Base-by-base conservation (phyloP, 1,139 yeast species). In the Yamadazyma sp. region DNA sequence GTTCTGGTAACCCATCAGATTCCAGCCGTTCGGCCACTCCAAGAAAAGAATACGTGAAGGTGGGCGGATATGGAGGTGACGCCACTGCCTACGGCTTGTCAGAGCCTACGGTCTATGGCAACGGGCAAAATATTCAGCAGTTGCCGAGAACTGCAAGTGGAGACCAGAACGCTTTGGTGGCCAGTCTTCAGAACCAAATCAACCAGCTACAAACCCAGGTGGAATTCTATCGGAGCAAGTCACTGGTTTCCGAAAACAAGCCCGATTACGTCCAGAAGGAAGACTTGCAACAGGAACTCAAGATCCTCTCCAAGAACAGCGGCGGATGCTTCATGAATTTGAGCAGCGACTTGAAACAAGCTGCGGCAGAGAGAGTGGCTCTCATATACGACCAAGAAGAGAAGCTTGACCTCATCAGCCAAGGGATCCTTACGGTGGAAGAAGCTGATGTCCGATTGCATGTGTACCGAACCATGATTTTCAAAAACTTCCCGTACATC, bases 401-500 rank as follows among this genome's bases (percentile, higher is more conserved):
- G 3, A 43, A 48, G 7, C 39, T 53, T 3, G 88, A 82, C 49
- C 62, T 80, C 9, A 64, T 83, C 0, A 58, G 67, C 3, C 53
- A 61, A 10, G 81, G 83, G 0, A 46, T 78, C 2, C 48, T 82
- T 10, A 59, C 79, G 1, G 40, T 61, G 11, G 70, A 65, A 14
- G 83, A 81, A 46, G 86, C 87, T 2, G 58, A 62, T 27, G 46
- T 54, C 14, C 58, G 85, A 26, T 55, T 81, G 18, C 48, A 66
- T 1, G 35, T 72, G 5, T 83, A 78, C 55, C 58, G 66, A 16
- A 54, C 55, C 0, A 53, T 54, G 7, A 58, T 81, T 20, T 70
- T 70, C 42, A 50, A 59, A 0, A 50, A 56, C 9, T 75, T 73
- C 49, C 87, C 89, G 2, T 70, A 83, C 35, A 73, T 87, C 14